A percentile compares a stretch with the other conserved stretches of the same genome.
These are phyloP conservation scores for Malassezia obtusa DNA, from an alignment of 1,284 basidiomycete genomes.

Conservation along the genomic window DNA sequence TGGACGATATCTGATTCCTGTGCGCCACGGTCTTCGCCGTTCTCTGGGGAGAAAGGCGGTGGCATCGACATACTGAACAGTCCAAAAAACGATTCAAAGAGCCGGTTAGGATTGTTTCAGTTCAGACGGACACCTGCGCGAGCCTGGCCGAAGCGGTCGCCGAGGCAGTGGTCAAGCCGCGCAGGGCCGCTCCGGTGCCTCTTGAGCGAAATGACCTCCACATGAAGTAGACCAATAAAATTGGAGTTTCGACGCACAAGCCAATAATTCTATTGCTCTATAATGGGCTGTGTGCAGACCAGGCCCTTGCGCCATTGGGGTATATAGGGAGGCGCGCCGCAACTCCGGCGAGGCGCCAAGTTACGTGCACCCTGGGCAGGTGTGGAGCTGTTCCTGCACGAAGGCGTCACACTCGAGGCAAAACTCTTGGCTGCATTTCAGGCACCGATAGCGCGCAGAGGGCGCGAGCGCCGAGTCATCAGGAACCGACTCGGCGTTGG, in stretches of 20 bases:
- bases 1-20: conserved; percentile 1
- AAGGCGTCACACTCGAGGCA: conserved; percentile 46
- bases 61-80: too few species aligned
- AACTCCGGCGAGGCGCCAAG: neutral
- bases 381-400: conserved; percentile 39
- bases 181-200: too few species aligned
- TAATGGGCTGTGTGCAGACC: neutral
- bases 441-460: conserved; percentile 37
- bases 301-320: too few species aligned
- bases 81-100: too few species aligned
- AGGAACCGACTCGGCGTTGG: conserved; percentile 14
- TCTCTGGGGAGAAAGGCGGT: neutral
- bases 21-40: neutral
- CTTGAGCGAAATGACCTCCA: too few species aligned
- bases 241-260: neutral
- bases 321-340: neutral
- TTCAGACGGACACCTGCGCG: too few species aligned
- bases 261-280: neutral
- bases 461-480: conserved; percentile 25
- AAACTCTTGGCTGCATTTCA: conserved; percentile 31
- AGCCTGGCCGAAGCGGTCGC: too few species aligned
- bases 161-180: too few species aligned
- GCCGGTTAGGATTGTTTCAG: too few species aligned
- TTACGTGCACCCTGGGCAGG: conserved; percentile 41
- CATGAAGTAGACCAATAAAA: neutral